Evolutionary conservation across 192 early-diverging fungal species (phyloP).

Genomic region (Dimargaris cristalligena): DNA sequence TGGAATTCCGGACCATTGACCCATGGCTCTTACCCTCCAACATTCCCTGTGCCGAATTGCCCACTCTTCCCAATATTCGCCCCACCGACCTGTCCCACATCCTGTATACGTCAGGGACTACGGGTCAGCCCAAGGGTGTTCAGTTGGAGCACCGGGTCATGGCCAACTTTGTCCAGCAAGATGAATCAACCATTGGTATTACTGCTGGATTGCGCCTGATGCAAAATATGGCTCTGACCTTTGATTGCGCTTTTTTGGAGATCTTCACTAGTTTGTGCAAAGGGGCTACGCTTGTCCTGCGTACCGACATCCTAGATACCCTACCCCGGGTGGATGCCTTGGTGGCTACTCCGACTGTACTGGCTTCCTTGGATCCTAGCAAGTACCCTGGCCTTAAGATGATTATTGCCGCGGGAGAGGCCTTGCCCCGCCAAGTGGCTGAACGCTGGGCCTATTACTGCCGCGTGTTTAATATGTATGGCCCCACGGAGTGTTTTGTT

Average conservation of each 20-base stretch:
- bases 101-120: conserved; percentile 16
- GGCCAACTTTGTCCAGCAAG: too few species aligned
- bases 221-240: conserved; percentile 11
- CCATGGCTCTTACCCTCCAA: background rate
- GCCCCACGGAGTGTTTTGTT: conserved; percentile 21
- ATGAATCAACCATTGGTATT: conserved; percentile 12
- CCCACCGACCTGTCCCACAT: conserved; percentile 4
- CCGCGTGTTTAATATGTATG: conserved; percentile 18
- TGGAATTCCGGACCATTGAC: background rate
- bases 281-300: conserved; percentile 11
- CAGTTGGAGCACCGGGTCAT: too few species aligned
- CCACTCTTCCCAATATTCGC: background rate
- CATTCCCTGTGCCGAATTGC: background rate
- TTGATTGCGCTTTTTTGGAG: conserved; percentile 12
- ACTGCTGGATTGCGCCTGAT: conserved; percentile 2
- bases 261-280: conserved; percentile 9
- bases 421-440: background rate
- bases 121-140: conserved; percentile 21
- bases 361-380: background rate
- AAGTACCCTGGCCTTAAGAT: background rate
- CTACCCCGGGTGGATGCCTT: background rate
- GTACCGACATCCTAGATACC: background rate
- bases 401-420: conserved; percentile 5
- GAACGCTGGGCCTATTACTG: background rate
- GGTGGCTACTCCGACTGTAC: background rate